Evolutionary conservation across 371 early-diverging fungal genomes (phyloP).

Genomic region (Mucor plumbeus): DNA sequence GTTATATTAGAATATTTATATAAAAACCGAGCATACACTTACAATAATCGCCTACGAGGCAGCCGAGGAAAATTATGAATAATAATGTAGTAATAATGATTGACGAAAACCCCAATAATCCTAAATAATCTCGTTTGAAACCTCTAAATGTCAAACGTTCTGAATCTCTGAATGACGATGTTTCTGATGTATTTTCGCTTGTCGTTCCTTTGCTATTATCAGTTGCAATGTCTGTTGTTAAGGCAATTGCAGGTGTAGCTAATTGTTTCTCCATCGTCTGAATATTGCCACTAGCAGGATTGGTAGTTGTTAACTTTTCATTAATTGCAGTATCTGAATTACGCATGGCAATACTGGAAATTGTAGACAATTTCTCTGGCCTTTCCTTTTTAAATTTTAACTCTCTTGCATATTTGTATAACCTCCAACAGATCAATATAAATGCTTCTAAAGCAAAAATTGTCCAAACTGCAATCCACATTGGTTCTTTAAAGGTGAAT

Average conservation of each 20-base stretch:
- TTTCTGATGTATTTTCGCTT: conserved; percentile 18
- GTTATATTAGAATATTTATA: background rate
- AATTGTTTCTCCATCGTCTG: conserved; percentile 20
- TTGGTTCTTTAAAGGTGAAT: conserved; percentile 61
- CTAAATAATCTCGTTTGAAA: conserved; percentile 61
- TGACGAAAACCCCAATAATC: conserved; percentile 55
- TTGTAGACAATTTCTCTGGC: background rate
- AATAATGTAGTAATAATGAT: conserved; percentile 59
- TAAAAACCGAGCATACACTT: conserved; percentile 27
- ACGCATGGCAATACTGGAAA: background rate
- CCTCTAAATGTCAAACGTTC: conserved; percentile 66
- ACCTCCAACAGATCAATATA: conserved; percentile 46
- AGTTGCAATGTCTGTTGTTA: conserved; percentile 4
- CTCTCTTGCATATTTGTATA: conserved; percentile 37
- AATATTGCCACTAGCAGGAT: background rate
- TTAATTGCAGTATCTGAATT: background rate
- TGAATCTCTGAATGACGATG: conserved; percentile 40
- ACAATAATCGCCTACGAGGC: conserved; percentile 76
- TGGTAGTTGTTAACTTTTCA: background rate
- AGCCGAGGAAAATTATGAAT: conserved; percentile 67
- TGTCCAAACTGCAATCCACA: conserved; percentile 61
- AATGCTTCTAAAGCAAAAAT: conserved; percentile 45
- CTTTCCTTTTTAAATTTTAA: conserved; percentile 11
- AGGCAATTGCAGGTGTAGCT: background rate
- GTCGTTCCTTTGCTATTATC: background rate